phyloP scores from a whole-genome alignment of 441 rosid species.

The Hura crepitans region DNA sequence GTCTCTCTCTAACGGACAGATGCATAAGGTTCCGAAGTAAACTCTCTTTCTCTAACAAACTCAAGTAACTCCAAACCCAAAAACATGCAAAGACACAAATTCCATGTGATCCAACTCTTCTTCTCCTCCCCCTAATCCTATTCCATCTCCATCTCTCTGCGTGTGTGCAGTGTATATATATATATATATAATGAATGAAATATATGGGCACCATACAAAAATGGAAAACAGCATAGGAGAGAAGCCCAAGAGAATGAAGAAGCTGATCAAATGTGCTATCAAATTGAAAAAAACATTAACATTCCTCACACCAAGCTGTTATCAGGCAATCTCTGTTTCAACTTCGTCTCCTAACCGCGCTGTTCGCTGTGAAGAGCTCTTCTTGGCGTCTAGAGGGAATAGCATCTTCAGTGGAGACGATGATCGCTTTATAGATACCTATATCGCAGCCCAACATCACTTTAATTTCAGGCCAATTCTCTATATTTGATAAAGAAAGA shows the following conservation, averaged over 20 bases:
- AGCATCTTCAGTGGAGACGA: neutral
- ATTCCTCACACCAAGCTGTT: neutral
- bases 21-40: neutral
- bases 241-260: constrained; percentile 15
- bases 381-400: constrained; percentile 15
- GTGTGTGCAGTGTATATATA: too few species aligned
- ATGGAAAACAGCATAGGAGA: neutral
- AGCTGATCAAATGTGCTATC: constrained; percentile 14
- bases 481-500: constrained; percentile 16
- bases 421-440: constrained; percentile 24
- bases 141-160: too few species aligned
- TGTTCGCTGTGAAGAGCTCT: constrained; percentile 35
- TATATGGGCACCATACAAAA: neutral
- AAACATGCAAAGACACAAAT: neutral
- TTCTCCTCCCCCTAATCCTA: neutral
- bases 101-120: neutral
- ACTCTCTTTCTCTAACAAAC: too few species aligned
- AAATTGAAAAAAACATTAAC: constrained; percentile 21
- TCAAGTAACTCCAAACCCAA: too few species aligned
- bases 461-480: constrained; percentile 28
- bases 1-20: neutral
- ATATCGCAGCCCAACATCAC: constrained; percentile 35
- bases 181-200: neutral
- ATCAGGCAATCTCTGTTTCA: constrained; percentile 11
- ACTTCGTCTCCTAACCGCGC: neutral